Evolutionary conservation across 78 protist genomes (phyloP), one percentile per base, ranked within the genome.

Genomic region (Monosiga brevicollis): DNA sequence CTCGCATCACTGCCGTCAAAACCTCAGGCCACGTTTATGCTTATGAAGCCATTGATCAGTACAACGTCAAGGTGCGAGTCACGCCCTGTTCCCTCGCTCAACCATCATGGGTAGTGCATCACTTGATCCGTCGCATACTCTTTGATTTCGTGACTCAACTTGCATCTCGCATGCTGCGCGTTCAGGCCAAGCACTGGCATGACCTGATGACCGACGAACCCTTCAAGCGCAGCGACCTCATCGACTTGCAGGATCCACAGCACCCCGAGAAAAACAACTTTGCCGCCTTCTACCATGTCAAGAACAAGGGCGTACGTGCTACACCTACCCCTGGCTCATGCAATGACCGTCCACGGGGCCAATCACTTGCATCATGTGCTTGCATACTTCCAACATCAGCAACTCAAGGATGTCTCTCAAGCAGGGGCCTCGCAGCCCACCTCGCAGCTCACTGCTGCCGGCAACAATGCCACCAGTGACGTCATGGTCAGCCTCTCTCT

Each of bases 1-100:
- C 94, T 0, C 92, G 91, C 77, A 93, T 95, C 35, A 96, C 93
- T 25, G 92, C 94, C 3, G 78, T 89, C 25, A 34, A 35, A 34
- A 70, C 89, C 24, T 80, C 95, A 11, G 98, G 98, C 20, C 84
- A 94, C 73, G 98, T 95, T 26, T 95, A 90, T 85, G 42, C 87
- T 3, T 77, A 62, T 42, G 97, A 95, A 1, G 93, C 98, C 11
- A 84, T 95, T 0, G 40, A 92, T 9, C 39, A 87, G 70, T 82
- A 95, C 76, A 91, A 91, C 86, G 32, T 93, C 10, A 90, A 91
- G 81, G 73, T 34, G 24, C 74, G n/a, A 39, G 42, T 29, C 42
- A 42, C 72, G 55, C 55, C 81, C n/a, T 55, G 35, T 70, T 70
- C 76, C 35, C 39, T 1, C 42, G 42, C 37, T 22, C 22, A 3